Percentiles rank a stretch among this genome's conserved stretches.
phyloP scores from a whole-genome alignment of 2,329 filamentous ascomycete genomes.

The Chrysoporthe cubensis region DNA sequence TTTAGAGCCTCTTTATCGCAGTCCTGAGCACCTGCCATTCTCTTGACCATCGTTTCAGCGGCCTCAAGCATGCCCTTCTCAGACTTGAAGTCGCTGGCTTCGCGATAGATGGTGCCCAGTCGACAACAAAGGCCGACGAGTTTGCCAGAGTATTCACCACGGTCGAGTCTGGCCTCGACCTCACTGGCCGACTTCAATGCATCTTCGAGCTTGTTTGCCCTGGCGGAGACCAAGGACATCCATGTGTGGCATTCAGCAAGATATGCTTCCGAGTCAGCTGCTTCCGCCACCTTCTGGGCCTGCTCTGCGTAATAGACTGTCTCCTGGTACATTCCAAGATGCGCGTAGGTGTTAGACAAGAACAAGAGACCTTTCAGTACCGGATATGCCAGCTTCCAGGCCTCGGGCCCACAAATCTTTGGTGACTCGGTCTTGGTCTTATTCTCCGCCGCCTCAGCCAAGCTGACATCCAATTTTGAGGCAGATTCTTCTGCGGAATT shows the following conservation, averaged over 20 bases:
- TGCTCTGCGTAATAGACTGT: slow-evolving; percentile 87
- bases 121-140: slow-evolving; percentile 56
- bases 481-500: slow-evolving; percentile 22
- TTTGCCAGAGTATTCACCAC: slow-evolving; percentile 48
- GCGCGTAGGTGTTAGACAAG: slow-evolving; percentile 77
- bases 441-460: slow-evolving; percentile 33
- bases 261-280: slow-evolving; percentile 65
- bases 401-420: slow-evolving; percentile 62
- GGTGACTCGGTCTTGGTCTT: slow-evolving; percentile 31
- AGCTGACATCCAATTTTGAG: slow-evolving; percentile 13
- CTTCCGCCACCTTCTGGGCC: slow-evolving; percentile 74
- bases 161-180: slow-evolving; percentile 55
- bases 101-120: slow-evolving; percentile 60
- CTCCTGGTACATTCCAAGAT: slow-evolving; percentile 86
- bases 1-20: background rate
- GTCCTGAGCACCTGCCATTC: slow-evolving; percentile 33
- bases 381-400: slow-evolving; percentile 79
- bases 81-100: slow-evolving; percentile 49
- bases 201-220: slow-evolving; percentile 62
- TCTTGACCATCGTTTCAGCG: slow-evolving; percentile 53
- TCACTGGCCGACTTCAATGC: slow-evolving; percentile 59
- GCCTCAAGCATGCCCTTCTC: slow-evolving; percentile 49
- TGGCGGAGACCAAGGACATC: slow-evolving; percentile 59
- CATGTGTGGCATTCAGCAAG: slow-evolving; percentile 58
- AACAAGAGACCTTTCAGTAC: slow-evolving; percentile 74